phyloP scores from a whole-genome alignment of 805 yeast species.

The Lipomyces yamanashiensis region DNA sequence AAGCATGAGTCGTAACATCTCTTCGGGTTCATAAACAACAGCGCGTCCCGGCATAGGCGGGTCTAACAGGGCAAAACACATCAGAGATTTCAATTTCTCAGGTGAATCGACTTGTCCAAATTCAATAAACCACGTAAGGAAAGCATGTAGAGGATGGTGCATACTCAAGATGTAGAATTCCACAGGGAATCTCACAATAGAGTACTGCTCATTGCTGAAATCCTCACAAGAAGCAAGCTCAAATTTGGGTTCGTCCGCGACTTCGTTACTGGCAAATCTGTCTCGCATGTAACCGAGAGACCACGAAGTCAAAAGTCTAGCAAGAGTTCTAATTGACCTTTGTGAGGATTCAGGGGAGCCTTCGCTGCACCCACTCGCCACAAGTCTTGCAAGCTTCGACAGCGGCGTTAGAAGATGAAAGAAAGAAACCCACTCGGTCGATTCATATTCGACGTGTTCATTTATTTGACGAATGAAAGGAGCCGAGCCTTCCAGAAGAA shows the following conservation, averaged over 20 bases:
- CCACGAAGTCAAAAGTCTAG: conserved; percentile 41
- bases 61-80: conserved; percentile 28
- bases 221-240: conserved; percentile 38
- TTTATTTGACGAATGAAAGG: conserved; percentile 72
- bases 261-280: conserved; percentile 37
- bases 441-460: conserved; percentile 89
- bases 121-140: conserved; percentile 72
- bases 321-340: conserved; percentile 38
- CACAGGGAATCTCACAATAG: conserved; percentile 51
- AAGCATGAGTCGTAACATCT: conserved; percentile 49
- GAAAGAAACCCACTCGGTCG: conserved; percentile 75
- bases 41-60: conserved; percentile 25
- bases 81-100: conserved; percentile 20
- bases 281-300: conserved; percentile 36
- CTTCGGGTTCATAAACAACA: conserved; percentile 26
- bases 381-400: conserved; percentile 52
- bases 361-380: conserved; percentile 44
- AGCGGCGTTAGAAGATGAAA: conserved; percentile 72
- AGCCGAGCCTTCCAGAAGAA: conserved; percentile 78
- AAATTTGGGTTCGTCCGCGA: conserved; percentile 34
- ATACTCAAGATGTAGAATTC: conserved; percentile 62
- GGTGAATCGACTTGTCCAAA: conserved; percentile 44
- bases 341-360: conserved; percentile 29
- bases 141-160: conserved; percentile 79
- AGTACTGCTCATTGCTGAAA: conserved; percentile 38